Conservation (phyloP, 306 rosid genomes). For the Trifolium repens region DNA sequence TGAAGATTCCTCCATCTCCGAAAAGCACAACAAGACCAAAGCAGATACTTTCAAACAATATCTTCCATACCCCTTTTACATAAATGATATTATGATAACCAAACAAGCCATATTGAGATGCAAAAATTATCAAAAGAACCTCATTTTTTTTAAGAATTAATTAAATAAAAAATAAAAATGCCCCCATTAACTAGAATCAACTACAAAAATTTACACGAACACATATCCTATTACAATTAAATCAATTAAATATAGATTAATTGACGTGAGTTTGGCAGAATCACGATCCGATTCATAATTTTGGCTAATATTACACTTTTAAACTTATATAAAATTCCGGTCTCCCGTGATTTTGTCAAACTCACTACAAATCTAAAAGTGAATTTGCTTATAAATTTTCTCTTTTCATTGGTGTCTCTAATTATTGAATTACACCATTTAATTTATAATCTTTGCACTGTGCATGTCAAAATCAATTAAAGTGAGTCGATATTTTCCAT, state of each 20-base stretch:
- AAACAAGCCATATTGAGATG: neutral
- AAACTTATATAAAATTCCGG: no score
- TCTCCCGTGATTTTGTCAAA: neutral
- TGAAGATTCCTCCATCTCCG: neutral
- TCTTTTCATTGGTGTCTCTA: no score
- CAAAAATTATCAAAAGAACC: conserved; percentile 17
- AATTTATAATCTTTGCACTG: neutral
- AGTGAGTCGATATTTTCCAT: neutral
- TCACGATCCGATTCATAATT: neutral
- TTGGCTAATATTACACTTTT: no score
- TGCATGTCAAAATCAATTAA: neutral
- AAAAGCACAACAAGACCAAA: conserved; percentile 37
- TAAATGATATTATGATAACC: conserved; percentile 13
- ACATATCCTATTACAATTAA: neutral
- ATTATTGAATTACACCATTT: no score
- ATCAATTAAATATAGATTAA: neutral
- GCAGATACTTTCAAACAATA: conserved; percentile 13
- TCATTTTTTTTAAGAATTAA: neutral
- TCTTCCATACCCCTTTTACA: conserved; percentile 8
- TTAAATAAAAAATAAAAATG: neutral
- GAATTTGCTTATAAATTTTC: no score
- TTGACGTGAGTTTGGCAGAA: neutral
- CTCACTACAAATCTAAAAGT: neutral
- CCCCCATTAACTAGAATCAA: neutral
- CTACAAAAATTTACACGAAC: neutral